Evolutionary conservation across 257 asterid genomes (phyloP).

Genomic region (Nicotiana tabacum): DNA sequence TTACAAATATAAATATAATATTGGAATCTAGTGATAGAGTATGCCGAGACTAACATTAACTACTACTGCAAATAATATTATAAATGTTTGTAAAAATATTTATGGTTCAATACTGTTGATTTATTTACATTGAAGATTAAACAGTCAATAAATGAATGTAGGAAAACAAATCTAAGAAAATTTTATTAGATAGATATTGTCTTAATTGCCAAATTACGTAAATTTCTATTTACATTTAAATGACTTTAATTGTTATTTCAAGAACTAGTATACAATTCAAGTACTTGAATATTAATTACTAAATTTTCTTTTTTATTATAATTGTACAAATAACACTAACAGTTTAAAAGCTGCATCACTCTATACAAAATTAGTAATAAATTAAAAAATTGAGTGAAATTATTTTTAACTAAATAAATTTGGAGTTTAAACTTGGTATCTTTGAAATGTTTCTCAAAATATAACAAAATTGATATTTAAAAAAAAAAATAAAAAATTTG

Average conservation of each 20-base stretch:
- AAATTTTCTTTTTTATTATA: neutral
- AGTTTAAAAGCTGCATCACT: neutral
- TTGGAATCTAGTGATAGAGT: neutral
- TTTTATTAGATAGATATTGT: neutral
- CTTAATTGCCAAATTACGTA: neutral
- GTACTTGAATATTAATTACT: neutral
- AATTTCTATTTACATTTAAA: neutral
- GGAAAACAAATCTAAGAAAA: neutral
- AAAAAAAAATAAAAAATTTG: neutral
- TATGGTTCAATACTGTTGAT: neutral
- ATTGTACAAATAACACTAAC: neutral
- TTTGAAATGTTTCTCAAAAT: neutral
- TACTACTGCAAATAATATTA: neutral
- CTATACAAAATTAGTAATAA: neutral
- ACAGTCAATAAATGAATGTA: neutral
- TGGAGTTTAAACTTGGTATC: too few species aligned
- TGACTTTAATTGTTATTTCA: neutral
- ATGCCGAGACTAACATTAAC: neutral
- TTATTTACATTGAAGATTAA: neutral
- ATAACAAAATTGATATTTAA: neutral
- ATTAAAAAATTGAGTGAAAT: neutral
- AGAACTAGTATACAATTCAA: neutral
- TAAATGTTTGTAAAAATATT: neutral
- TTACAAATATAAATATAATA: neutral
- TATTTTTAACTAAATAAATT: neutral